A percentile compares a stretch with the other conserved stretches of the same genome.
Evolutionary conservation across 495 filamentous ascomycete genomes (phyloP).

Genomic region (Trichocladium uniseriatum): DNA sequence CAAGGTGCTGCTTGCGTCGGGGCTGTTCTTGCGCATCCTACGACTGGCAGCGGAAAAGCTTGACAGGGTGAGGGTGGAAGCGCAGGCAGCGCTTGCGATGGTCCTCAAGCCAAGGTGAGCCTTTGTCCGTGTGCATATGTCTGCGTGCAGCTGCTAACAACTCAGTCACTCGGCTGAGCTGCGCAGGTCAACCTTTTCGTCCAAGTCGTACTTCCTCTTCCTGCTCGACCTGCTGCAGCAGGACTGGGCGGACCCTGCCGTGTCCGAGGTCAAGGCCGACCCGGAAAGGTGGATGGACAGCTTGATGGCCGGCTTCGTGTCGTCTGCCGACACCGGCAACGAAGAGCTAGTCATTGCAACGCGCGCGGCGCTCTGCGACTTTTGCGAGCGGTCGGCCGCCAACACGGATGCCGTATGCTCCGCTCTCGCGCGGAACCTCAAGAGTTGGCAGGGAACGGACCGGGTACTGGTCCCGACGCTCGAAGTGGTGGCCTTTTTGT

Average conservation of each 20-base stretch:
- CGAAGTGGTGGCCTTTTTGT: conserved; percentile 64
- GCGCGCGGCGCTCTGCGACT: conserved; percentile 55
- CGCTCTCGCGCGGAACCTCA: conserved; percentile 30
- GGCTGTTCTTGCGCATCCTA: conserved; percentile 42
- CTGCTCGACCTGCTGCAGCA: conserved; percentile 36
- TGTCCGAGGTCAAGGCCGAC: conserved; percentile 12
- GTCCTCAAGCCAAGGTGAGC: conserved; percentile 22
- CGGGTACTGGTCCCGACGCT: conserved; percentile 64
- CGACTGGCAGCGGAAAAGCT: conserved; percentile 77
- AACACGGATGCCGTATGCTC: conserved; percentile 26
- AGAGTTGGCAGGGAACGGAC: conserved; percentile 43
- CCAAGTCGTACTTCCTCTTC: conserved; percentile 41
- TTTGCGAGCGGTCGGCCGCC: conserved; percentile 28
- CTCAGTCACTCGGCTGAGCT: conserved; percentile 22
- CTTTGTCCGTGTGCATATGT: neutral
- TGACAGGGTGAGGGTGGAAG: conserved; percentile 71
- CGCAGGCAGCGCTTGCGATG: conserved; percentile 40
- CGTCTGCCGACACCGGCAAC: conserved; percentile 73
- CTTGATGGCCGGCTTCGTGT: conserved; percentile 67
- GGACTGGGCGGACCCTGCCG: conserved; percentile 19
- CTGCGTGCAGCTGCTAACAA: conserved; percentile 6
- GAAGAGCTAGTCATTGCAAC: conserved; percentile 70
- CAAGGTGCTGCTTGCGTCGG: conserved; percentile 12
- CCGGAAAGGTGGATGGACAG: conserved; percentile 30
- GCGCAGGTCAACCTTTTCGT: conserved; percentile 35